phyloP scores from a whole-genome alignment of 345 rosid species.

The Pelargonium nanum region DNA sequence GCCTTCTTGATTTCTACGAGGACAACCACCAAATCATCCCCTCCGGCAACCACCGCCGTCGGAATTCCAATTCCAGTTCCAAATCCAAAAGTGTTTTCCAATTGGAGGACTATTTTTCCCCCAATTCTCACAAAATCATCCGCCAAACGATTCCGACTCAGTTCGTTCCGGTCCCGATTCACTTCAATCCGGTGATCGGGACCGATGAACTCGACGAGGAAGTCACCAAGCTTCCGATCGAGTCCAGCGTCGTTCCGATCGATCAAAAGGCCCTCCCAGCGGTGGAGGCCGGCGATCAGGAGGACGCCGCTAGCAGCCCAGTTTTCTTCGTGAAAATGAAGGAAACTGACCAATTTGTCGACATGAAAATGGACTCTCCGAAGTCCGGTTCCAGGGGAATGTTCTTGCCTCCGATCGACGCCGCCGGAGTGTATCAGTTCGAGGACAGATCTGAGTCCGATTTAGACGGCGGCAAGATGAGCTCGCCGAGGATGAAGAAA shows the following conservation, averaged over 20 bases:
- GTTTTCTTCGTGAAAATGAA: conserved; percentile 80
- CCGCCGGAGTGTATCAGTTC: conserved; percentile 17
- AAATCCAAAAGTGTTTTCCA: conserved; percentile 27
- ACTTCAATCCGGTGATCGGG: conserved; percentile 37
- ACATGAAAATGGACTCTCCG: conserved; percentile 77
- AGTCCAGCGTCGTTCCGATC: conserved; percentile 17
- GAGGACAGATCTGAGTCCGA: conserved; percentile 17
- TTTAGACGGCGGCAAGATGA: conserved; percentile 7
- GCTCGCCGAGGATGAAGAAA: conserved; percentile 27
- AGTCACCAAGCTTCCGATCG: conserved; percentile 25
- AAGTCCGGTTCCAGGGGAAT: conserved; percentile 26
- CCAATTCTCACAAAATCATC: conserved; percentile 14
- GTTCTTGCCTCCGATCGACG: conserved; percentile 28
- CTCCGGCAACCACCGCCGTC: no score
- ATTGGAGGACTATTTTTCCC: conserved; percentile 48
- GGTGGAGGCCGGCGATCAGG: conserved; percentile 20
- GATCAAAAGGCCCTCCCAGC: conserved; percentile 8
- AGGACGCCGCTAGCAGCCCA: conserved; percentile 32
- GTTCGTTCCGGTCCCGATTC: conserved; percentile 51
- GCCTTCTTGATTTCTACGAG: conserved; percentile 32
- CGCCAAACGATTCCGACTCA: conserved; percentile 19
- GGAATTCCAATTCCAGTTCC: conserved; percentile 21
- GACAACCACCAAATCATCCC: conserved; percentile 22
- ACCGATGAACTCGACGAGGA: conserved; percentile 21
- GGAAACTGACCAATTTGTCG: conserved; percentile 85